Evolutionary conservation across 768 basidiomycete genomes (phyloP), one percentile per base, ranked within the genome.

Genomic region (Phlebiopsis gigantea): DNA sequence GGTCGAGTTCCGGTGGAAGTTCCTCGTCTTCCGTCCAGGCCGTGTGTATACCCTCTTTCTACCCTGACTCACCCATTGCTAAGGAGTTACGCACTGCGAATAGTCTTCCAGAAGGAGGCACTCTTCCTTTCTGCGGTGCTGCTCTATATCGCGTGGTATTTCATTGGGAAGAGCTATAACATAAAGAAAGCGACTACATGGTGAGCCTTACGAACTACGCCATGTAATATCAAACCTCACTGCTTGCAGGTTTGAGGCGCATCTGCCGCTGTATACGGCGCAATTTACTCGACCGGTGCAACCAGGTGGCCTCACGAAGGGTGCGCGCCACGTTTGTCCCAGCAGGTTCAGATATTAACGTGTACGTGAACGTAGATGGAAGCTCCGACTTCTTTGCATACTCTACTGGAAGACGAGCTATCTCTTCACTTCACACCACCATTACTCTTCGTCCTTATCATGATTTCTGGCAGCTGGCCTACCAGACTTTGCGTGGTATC

Each of bases 401-500:
- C 73, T 91, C 91, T 42, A 93, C 93, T 2, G 94, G 94, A 53
- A 77, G 94, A 58, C 87, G 88, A 57, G 84, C 82, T 61, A 67
- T 93, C 55, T 73, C 80, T 25, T 88, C 87, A 28, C 77, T 94
- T 53, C 93, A 96, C 75, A 84, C 88, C 49, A 78, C 88, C 63
- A 79, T 94, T 69, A 76, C 82, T 45, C 79, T 95, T 59, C 75
- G 81, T 45, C 93, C 94, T 58, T 84, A 88, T 68, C 94, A 97
- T 71, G 93, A 96, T 72, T 69, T 90, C 31, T 69, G 88, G 58
- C 87, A 90, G 62, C 70, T 78, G 59, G 55, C 81, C 29, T 84
- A 80, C 71, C 85, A 92, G 64, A 69, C 78, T 53, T 76, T 69
- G 9, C 79, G 82, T 70, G 77, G 81, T 10, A 71, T 95, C 55